Base-by-base conservation (phyloP, 148 eudicot genomes). In the Chenopodium berlandieri region DNA sequence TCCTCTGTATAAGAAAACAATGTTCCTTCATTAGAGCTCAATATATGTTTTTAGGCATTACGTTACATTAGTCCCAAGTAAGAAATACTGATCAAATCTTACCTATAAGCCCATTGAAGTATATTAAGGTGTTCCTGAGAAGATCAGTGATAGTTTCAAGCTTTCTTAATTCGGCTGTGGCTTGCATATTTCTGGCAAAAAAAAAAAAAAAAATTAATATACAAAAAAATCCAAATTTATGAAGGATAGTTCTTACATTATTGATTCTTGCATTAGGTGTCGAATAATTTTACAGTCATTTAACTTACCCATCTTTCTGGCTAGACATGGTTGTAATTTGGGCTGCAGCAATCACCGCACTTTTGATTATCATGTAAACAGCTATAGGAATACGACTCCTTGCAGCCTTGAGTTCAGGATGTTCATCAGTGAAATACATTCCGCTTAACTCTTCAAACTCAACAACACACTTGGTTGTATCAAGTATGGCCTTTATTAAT, bases 111-210 rank as follows among this genome's bases (percentile, higher is more conserved):
- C 56, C 81, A 82, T 82, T 48, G 79, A 91, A 83, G 63, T 76
- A 81, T 1, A 25, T 74, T 54, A 88, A 68, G 7, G 83, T 83
- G 46, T 48, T 84, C 83, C 47, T 81, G 68, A 89, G 89, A 82
- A 88, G 89, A 5, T 87, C 90, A 70, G 78, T 77, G 58, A 90
- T 89, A n/a, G 82, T 83, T 19, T 84, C 82, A 50, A 92, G 89
- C 88, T 23, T 23, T 23, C 25, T 23, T 23, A 23, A 23, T 23
- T 23, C 25, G 25, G 25, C 25, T 23, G 25, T 23, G 9, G 91
- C 83, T 70, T 84, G 50, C 83, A 82, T 72, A 71, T 80, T 70
- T 82, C 92, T 89, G 81, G 34, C 58, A 77, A 60, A 40, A 37
- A 23, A 23, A 23, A 23, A 23, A 37, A 60, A 13, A 20, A 17